Conservation (phyloP, 371 early-diverging fungal genomes). For the Mortierella sp. region DNA sequence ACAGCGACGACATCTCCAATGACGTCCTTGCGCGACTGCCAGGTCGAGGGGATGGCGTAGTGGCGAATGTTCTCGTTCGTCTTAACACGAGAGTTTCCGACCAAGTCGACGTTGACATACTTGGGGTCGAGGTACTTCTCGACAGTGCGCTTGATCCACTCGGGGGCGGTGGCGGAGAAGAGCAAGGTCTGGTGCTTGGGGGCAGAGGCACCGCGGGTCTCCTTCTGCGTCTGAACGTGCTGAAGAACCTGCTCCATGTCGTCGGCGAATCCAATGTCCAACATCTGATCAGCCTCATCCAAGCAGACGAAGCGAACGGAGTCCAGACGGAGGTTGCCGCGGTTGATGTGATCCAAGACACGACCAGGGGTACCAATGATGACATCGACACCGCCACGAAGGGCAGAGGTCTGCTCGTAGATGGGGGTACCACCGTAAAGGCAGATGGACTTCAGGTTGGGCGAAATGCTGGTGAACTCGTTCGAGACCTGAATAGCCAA, state of each 20-base stretch:
- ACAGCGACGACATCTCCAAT: constrained; percentile 90
- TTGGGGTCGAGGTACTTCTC: constrained; percentile 89
- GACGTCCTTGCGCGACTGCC: constrained; percentile 83
- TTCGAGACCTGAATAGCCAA: constrained; percentile 92
- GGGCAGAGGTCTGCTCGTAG: constrained; percentile 80
- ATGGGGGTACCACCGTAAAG: constrained; percentile 88
- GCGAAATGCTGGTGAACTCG: constrained; percentile 80
- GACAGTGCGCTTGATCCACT: constrained; percentile 87
- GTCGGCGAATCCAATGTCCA: constrained; percentile 97
- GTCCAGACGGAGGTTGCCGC: constrained; percentile 82
- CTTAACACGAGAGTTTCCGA: constrained; percentile 81
- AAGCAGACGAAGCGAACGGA: constrained; percentile 83
- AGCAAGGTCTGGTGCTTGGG: constrained; percentile 88
- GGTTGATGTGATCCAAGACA: constrained; percentile 94
- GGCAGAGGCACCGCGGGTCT: constrained; percentile 77
- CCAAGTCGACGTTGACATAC: constrained; percentile 85
- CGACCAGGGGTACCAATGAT: constrained; percentile 99
- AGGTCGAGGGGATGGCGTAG: constrained; percentile 85
- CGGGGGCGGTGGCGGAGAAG: constrained; percentile 92
- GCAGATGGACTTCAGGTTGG: constrained; percentile 63
- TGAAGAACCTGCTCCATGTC: constrained; percentile 92
- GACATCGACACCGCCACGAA: constrained; percentile 94
- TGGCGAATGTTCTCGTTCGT: constrained; percentile 86
- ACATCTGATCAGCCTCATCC: constrained; percentile 98
- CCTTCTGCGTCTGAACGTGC: constrained; percentile 82